Evolutionary conservation across 2,329 filamentous ascomycete genomes (phyloP), one percentile per base, ranked within the genome.

Genomic region (Neofusicoccum laricinum): DNA sequence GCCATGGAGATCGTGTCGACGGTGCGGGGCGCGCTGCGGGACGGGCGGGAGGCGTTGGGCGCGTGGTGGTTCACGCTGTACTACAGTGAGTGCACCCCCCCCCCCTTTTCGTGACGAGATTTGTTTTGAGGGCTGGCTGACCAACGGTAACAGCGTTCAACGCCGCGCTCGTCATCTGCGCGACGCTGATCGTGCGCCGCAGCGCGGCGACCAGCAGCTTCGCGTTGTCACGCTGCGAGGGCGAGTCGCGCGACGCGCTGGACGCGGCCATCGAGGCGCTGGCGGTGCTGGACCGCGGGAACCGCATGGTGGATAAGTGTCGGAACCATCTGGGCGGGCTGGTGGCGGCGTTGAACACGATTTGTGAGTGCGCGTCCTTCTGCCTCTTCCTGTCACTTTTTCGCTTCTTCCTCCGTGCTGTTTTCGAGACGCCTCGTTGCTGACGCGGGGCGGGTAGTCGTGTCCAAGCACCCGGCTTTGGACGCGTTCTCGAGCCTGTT

Each of bases 31-130:
- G 71, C 74, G 48, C 65, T 76, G 1, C 65, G 25, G 64, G n/a
- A 58, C 66, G 61, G 65, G 63, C 17, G 55, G 66, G 21, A 66
- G 70, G 25, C 66, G 2, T 69, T 79, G 2, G 78, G 77, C 2
- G 77, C 77, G 5, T 79, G 77, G 77, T 79, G 77, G 76, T 80
- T 77, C 65, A 72, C 73, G 19, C 67, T 79, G 8, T 79, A 79
- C 64, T 80, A 79, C 65, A 64, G 25, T 30, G 25, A 30, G 25
- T 30, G n/a, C n/a, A n/a, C n/a, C n/a, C n/a, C n/a, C n/a, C n/a
- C n/a, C n/a, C n/a, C n/a, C n/a, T n/a, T n/a, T n/a, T n/a, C n/a
- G n/a, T n/a, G n/a, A n/a, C n/a, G n/a, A n/a, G n/a, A n/a, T n/a
- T n/a, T n/a, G n/a, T n/a, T n/a, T n/a, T n/a, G n/a, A n/a, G n/a